Percentiles rank a stretch among this genome's conserved stretches.
These are phyloP conservation scores for Claviceps sorghi DNA, from an alignment of 2,329 filamentous ascomycete species.

Conservation along the genomic window DNA sequence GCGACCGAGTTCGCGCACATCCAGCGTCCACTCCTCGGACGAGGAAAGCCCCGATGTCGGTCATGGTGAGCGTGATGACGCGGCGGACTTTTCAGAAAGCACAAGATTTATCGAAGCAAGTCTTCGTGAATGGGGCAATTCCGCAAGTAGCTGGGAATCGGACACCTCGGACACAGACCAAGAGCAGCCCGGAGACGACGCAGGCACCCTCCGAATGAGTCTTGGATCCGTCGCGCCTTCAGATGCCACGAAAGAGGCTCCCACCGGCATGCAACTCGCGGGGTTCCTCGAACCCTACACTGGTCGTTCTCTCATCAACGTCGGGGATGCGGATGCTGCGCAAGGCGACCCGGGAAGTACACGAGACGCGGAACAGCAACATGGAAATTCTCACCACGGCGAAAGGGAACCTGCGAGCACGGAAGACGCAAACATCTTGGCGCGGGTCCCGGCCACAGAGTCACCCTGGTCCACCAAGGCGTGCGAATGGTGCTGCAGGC, in stretches of 20 bases:
- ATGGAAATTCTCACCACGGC: background rate
- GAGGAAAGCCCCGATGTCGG: background rate
- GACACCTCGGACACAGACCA: background rate
- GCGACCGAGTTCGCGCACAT: background rate
- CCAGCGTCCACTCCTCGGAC: background rate
- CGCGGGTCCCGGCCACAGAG: background rate
- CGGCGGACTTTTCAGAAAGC: background rate
- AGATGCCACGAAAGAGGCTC: background rate
- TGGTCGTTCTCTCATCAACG: background rate
- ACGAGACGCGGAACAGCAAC: background rate
- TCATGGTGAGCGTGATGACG: background rate
- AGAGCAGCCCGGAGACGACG: background rate
- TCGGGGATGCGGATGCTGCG: background rate
- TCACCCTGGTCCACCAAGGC: too few relatives aligned
- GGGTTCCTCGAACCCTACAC: background rate
- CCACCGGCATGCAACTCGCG: background rate
- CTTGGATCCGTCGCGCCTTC: background rate
- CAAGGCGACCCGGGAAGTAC: background rate
- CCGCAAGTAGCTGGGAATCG: background rate
- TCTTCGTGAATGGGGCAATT: background rate
- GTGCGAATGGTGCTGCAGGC: background rate
- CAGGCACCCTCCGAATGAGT: background rate
- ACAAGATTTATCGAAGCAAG: background rate
- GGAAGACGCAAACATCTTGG: background rate
- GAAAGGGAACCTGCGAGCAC: too few relatives aligned